Evolutionary conservation across 2,329 filamentous ascomycete species (phyloP).

Genomic region (Calonectria fujianensis): DNA sequence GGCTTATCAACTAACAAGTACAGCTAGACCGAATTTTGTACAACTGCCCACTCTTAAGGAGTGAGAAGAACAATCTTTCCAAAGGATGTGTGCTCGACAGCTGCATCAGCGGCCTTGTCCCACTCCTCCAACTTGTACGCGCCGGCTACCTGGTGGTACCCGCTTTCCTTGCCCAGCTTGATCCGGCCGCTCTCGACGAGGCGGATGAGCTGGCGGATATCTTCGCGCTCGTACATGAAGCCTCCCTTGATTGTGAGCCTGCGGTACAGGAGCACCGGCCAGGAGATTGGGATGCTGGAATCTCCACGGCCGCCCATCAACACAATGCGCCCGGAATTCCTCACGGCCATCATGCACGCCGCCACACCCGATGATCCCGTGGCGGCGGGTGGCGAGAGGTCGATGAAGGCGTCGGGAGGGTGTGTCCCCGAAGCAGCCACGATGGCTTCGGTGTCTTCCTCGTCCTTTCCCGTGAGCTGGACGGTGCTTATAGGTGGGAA

Average conservation of each 20-base stretch:
- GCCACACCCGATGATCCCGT: slow-evolving; percentile 62
- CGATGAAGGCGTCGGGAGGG: slow-evolving; percentile 66
- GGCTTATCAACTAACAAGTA: neutral
- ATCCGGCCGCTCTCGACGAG: slow-evolving; percentile 42
- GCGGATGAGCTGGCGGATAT: slow-evolving; percentile 41
- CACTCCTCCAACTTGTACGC: slow-evolving; percentile 44
- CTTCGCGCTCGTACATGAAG: slow-evolving; percentile 62
- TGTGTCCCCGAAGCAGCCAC: slow-evolving; percentile 45
- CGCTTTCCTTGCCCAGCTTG: slow-evolving; percentile 43
- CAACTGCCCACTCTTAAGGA: slow-evolving; percentile 21
- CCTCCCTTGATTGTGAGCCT: slow-evolving; percentile 62
- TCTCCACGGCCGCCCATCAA: slow-evolving; percentile 58
- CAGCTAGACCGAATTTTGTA: neutral
- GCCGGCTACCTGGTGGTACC: slow-evolving; percentile 39
- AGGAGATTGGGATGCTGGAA: slow-evolving; percentile 47
- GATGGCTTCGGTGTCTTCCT: slow-evolving; percentile 62
- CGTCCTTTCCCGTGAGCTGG: slow-evolving; percentile 62
- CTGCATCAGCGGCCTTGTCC: slow-evolving; percentile 42
- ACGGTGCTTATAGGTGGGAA: slow-evolving; percentile 61
- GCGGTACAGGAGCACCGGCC: slow-evolving; percentile 52
- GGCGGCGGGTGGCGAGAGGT: slow-evolving; percentile 65
- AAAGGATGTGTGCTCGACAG: slow-evolving; percentile 42
- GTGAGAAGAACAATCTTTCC: slow-evolving; percentile 41
- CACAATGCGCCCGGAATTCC: slow-evolving; percentile 51
- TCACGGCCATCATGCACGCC: slow-evolving; percentile 60